These are phyloP conservation scores for Prunus salicina DNA, from an alignment of 306 rosid genomes.

Conservation along the genomic window DNA sequence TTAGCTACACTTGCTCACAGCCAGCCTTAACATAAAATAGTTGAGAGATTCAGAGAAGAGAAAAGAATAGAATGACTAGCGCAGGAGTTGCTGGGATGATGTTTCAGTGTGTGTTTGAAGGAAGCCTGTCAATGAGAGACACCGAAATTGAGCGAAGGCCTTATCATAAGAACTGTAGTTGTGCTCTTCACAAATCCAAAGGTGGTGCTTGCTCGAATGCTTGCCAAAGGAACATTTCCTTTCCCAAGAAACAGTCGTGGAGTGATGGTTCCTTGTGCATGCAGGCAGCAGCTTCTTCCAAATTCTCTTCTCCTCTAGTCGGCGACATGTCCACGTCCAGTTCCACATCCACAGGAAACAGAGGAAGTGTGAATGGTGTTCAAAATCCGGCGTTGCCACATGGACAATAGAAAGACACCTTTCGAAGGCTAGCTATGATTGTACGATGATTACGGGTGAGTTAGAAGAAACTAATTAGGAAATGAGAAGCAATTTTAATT, in stretches of 20 bases:
- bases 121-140: slow-evolving; percentile 51
- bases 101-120: slow-evolving; percentile 49
- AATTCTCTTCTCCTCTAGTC: too few relatives aligned
- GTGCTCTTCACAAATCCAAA: slow-evolving; percentile 23
- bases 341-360: too few relatives aligned
- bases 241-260: not conserved
- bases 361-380: too few relatives aligned
- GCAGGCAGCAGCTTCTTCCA: not conserved
- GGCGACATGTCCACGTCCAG: too few relatives aligned
- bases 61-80: slow-evolving; percentile 32
- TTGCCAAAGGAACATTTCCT: not conserved
- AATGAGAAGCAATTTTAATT: not conserved
- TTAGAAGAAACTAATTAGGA: not conserved
- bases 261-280: not conserved
- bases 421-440: not conserved
- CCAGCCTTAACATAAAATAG: not conserved
- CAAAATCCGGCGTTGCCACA: not conserved
- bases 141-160: slow-evolving; percentile 62
- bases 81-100: slow-evolving; percentile 35
- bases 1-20: not conserved
- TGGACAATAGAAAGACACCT: not conserved
- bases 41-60: not conserved
- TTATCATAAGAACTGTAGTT: slow-evolving; percentile 46
- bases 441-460: not conserved
- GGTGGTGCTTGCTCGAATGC: not conserved